These are phyloP conservation scores for Colletotrichum noveboracense DNA, from an alignment of 2,329 filamentous ascomycete genomes.

Conservation along the genomic window DNA sequence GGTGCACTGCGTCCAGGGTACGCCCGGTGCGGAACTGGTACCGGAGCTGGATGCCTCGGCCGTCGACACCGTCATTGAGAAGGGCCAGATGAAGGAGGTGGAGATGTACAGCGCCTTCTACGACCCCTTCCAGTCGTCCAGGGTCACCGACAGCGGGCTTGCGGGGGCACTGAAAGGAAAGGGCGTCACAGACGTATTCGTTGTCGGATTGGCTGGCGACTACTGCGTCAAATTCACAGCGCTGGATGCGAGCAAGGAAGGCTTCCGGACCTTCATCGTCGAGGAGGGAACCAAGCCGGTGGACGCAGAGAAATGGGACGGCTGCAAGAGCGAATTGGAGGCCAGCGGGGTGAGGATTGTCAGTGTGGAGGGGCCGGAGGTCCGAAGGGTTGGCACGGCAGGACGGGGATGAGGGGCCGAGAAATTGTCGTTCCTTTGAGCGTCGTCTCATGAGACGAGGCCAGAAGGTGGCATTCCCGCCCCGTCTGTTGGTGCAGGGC, in stretches of 20 bases:
- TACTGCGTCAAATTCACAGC: slow-evolving; percentile 89
- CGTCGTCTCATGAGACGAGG: not conserved
- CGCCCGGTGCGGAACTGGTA: slow-evolving; percentile 74
- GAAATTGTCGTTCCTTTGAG: not conserved
- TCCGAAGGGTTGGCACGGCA: slow-evolving; percentile 48
- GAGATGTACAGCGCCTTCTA: slow-evolving; percentile 97
- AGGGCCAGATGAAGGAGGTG: slow-evolving; percentile 75
- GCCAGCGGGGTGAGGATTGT: slow-evolving; percentile 68
- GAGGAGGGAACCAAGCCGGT: slow-evolving; percentile 81
- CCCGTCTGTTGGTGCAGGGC: not conserved
- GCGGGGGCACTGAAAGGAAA: slow-evolving; percentile 58
- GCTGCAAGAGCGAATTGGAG: slow-evolving; percentile 57
- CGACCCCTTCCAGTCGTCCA: slow-evolving; percentile 73
- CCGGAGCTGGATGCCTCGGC: slow-evolving; percentile 68
- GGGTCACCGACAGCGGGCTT: slow-evolving; percentile 68
- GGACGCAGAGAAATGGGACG: slow-evolving; percentile 63
- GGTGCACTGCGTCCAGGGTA: slow-evolving; percentile 82
- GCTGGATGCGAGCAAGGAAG: slow-evolving; percentile 75
- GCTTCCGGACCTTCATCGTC: slow-evolving; percentile 79
- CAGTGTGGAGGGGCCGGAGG: slow-evolving; percentile 57
- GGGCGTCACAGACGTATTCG: slow-evolving; percentile 78
- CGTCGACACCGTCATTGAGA: slow-evolving; percentile 74
- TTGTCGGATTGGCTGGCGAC: slow-evolving; percentile 86
- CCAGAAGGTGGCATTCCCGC: not conserved
- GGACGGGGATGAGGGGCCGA: slow-evolving; percentile 4